A percentile compares a stretch with the other conserved stretches of the same genome.
These are phyloP conservation scores for Nyctanthes arbortristis DNA, from an alignment of 257 asterid species.

Conservation along the genomic window DNA sequence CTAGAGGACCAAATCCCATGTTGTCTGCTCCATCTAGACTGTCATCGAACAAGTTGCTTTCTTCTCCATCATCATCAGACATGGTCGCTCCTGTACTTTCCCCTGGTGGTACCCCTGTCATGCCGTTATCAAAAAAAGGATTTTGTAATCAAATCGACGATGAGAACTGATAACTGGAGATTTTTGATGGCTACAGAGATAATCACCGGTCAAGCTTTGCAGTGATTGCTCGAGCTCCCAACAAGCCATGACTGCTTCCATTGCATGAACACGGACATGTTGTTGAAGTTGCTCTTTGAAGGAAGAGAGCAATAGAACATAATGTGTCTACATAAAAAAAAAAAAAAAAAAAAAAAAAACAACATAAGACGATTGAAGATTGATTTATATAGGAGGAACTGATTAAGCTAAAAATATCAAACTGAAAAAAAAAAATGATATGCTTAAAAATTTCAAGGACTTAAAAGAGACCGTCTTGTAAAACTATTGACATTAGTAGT, in stretches of 20 bases:
- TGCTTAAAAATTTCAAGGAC: no score
- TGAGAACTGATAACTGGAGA: no score
- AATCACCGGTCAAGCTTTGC: constrained; percentile 91
- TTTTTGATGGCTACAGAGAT: no score
- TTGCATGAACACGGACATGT: constrained; percentile 97
- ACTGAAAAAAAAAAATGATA: no score
- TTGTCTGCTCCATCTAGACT: constrained; percentile 73
- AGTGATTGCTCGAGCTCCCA: constrained; percentile 99
- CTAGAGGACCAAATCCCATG: constrained; percentile 96
- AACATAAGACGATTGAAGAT: neutral
- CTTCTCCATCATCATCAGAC: constrained; percentile 97
- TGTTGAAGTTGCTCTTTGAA: constrained; percentile 98
- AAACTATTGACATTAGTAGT: neutral
- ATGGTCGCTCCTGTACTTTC: constrained; percentile 99
- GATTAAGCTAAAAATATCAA: no score
- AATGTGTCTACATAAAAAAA: constrained; percentile 67
- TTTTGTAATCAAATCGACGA: no score
- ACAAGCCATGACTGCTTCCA: constrained; percentile 99
- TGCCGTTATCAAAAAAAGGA: constrained; percentile 7
- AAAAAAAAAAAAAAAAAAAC: constrained; percentile 12
- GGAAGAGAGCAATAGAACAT: constrained; percentile 85
- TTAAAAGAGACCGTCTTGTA: neutral
- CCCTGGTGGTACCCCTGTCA: constrained; percentile 86
- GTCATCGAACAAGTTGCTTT: constrained; percentile 80
- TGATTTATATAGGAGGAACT: no score